Conservation (phyloP, 2,329 filamentous ascomycete genomes). For the Aspergillus sp. region DNA sequence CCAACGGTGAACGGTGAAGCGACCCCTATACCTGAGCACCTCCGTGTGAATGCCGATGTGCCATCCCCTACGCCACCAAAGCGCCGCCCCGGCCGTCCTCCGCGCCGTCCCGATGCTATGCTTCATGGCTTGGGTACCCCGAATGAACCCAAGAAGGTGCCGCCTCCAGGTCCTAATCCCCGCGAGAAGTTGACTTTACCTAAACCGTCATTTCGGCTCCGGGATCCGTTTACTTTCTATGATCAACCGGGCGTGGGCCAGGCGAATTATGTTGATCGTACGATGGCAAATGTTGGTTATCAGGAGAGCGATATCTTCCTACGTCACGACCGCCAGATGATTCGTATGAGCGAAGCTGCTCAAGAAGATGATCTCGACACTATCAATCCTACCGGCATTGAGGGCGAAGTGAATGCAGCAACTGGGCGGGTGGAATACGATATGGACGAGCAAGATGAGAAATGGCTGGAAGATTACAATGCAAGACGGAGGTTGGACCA, state of each 20-base stretch:
- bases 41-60: conserved; percentile 31
- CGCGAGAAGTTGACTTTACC: conserved; percentile 42
- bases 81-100: conserved; percentile 56
- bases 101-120: conserved; percentile 55
- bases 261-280: conserved; percentile 86
- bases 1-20: conserved; percentile 22
- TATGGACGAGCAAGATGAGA: conserved; percentile 98
- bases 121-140: conserved; percentile 52
- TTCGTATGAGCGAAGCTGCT: conserved; percentile 53
- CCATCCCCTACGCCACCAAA: conserved; percentile 41
- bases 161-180: conserved; percentile 43
- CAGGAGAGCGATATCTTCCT: conserved; percentile 89
- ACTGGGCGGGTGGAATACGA: conserved; percentile 92
- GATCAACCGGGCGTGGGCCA: conserved; percentile 80
- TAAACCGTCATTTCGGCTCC: conserved; percentile 40
- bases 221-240: conserved; percentile 41
- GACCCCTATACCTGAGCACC: conserved; percentile 34
- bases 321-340: conserved; percentile 63
- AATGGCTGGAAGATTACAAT: conserved; percentile 86
- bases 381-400: conserved; percentile 46
- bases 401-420: conserved; percentile 49
- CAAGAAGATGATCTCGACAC: conserved; percentile 58
- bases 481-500: conserved; percentile 62
- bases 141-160: conserved; percentile 45
- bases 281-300: conserved; percentile 92